Conservation (phyloP, 768 basidiomycete genomes). For the Leccinum obscurum region DNA sequence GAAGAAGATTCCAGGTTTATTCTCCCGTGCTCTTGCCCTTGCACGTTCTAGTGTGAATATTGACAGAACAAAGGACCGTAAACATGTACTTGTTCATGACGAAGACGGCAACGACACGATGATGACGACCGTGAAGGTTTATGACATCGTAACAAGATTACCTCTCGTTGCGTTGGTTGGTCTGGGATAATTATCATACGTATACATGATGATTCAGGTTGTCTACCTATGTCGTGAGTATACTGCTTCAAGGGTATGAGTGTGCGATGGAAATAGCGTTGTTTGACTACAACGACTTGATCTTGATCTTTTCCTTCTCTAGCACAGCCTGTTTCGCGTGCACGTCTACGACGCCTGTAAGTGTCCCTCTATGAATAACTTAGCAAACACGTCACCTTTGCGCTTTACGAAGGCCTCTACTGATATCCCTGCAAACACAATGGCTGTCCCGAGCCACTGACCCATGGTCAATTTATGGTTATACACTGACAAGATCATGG, state of each 20-base stretch:
- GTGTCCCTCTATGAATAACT: background rate
- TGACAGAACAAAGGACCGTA: constrained; percentile 44
- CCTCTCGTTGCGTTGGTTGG: background rate
- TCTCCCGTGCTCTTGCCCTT: background rate
- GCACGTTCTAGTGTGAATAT: background rate
- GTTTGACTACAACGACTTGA: constrained; percentile 65
- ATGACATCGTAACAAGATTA: constrained; percentile 7
- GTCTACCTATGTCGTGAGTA: constrained; percentile 19
- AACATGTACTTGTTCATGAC: constrained; percentile 39
- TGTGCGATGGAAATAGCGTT: background rate
- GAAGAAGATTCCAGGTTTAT: constrained; percentile 57
- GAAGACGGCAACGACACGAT: constrained; percentile 35
- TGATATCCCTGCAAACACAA: constrained; percentile 95
- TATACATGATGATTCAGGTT: constrained; percentile 20
- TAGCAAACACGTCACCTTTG: constrained; percentile 53
- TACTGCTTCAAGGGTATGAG: constrained; percentile 17
- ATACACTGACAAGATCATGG: constrained; percentile 96
- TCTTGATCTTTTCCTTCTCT: constrained; percentile 81
- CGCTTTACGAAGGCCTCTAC: constrained; percentile 92
- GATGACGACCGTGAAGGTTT: constrained; percentile 32
- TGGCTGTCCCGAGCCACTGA: constrained; percentile 90
- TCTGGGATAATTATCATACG: constrained; percentile 25
- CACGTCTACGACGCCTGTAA: constrained; percentile 52
- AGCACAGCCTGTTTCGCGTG: constrained; percentile 77
- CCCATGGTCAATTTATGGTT: constrained; percentile 80